Base-by-base conservation (phyloP, 257 asterid species). In the Capsicum pubescens region DNA sequence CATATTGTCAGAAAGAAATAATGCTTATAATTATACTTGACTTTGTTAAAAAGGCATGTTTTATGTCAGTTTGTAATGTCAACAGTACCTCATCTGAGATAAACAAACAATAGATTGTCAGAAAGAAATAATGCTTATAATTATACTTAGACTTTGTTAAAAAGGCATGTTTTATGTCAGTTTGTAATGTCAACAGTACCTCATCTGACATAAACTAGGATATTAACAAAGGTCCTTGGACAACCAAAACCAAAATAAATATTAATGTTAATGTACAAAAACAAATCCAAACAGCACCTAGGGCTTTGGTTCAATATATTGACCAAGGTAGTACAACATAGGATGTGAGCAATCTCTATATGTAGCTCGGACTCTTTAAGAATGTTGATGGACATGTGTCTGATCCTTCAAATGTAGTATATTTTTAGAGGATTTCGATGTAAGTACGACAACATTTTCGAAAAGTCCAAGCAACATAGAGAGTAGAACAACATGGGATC, bases 1-100 rank as follows among this genome's bases (percentile, higher is more conserved):
- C 3, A 32, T 56, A 5, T 15, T 21, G 78, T 61, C 85, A 83
- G 32, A 83, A 16, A 66, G 3, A 66, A 67, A 50, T 72, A 82
- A 12, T 26, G 13, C 11, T 1, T 64, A 26, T 64, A 39, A 39
- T 2, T 32, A 32, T 64, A 64, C 35, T 10, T 9, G 15, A 26
- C 70, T 21, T 76, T 26, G 81, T 52, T 52, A 12, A 50, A 52
- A 14, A 52, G 63, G 42, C 81, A 52, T 76, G 64, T 8, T 52
- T 76, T 26, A 32, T 32, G 42, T 52, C 63, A 52, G 81, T 52
- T 76, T 50, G 7, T 7, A 14, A 55, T 76, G 59, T 26, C 81
- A 76, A 14, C 15, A 52, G 81, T 76, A 26, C 32, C 32, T 26
- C 32, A 26, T 26, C 1, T 26, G 32, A 26, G 32, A 26, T 26